Base-by-base conservation (phyloP, 495 filamentous ascomycete genomes). In the Annulohypoxylon moriforme region DNA sequence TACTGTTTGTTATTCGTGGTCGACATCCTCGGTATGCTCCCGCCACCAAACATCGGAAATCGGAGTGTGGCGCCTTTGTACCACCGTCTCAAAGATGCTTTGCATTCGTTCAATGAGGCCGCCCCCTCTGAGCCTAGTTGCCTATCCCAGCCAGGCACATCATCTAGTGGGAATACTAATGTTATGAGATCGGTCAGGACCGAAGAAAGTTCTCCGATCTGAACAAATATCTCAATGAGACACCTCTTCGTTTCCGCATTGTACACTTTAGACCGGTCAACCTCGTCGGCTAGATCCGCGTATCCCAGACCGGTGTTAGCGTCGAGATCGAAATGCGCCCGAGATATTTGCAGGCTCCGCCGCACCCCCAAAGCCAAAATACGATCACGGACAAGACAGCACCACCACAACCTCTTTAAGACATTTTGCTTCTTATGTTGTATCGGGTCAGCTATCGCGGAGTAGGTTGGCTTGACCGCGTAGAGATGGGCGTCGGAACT, bases 391-490 rank as follows among this genome's bases (percentile, higher is more conserved):
- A 87, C 77, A 27, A 86, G 69, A 44, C 84, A 83, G 16, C 82
- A 83, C 84, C 85, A 85, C 83, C 83, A 85, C 20, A 86, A 64
- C 4, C 84, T 77, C 65, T 85, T 85, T 10, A 80, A 55, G 18
- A 49, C 65, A 31, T 74, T 80, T 40, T 75, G 71, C 55, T 75
- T 77, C 60, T 77, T 77, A 25, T 74, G 52, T 52, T 78, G 81
- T 16, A 80, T 59, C 0, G 73, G 71, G 0, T 72, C 49, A 18
- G 72, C 68, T 20, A 73, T 14, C 18, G 67, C 49, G 8, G 76
- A 76, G 55, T 72, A 69, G 9, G 62, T 64, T 2, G 72, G 75
- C 56, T 76, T 77, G 10, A 75, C 58, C 4, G 76, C 65, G 59
- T 80, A 78, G 14, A 79, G 78, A 25, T 82, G 78, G 3, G 79